phyloP scores from a whole-genome alignment of 345 rosid species.

The Pugionium cornutum region DNA sequence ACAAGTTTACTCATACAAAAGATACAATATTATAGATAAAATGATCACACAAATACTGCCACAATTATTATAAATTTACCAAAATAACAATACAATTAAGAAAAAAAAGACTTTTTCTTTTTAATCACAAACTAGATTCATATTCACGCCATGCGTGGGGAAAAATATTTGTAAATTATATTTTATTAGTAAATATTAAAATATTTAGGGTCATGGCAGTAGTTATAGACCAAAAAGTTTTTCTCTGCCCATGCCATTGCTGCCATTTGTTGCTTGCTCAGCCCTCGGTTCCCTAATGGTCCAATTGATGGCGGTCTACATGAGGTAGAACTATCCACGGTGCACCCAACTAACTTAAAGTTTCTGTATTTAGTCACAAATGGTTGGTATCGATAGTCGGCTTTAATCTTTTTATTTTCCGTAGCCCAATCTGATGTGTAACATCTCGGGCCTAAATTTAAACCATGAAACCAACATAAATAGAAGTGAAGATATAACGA shows the following conservation, averaged over 20 bases:
- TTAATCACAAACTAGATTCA: constrained; percentile 18
- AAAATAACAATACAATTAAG: constrained; percentile 19
- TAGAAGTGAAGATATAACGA: neutral
- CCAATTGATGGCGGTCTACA: constrained; percentile 57
- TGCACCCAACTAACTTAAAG: constrained; percentile 68
- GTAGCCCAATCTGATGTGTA: constrained; percentile 98
- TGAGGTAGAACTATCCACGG: constrained; percentile 37
- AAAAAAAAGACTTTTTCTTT: constrained; percentile 1
- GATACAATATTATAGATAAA: constrained; percentile 17
- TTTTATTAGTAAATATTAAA: too few relatives aligned
- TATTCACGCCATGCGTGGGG: too few relatives aligned
- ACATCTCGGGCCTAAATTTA: constrained; percentile 65
- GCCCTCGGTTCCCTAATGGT: constrained; percentile 44
- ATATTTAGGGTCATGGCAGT: constrained; percentile 65
- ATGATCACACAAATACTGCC: constrained; percentile 23
- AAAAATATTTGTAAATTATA: too few relatives aligned
- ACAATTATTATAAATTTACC: constrained; percentile 21
- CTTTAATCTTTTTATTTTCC: constrained; percentile 77
- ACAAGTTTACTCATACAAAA: too few relatives aligned
- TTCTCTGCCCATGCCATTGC: constrained; percentile 77
- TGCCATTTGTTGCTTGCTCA: constrained; percentile 60
- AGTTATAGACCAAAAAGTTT: constrained; percentile 74
- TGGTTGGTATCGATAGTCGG: constrained; percentile 75
- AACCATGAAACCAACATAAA: too few relatives aligned
- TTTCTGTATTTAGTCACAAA: constrained; percentile 63